A percentile compares a stretch with the other conserved stretches of the same genome.
Conservation (phyloP, 2,329 filamentous ascomycete species). For the Fusarium nelsonii region DNA sequence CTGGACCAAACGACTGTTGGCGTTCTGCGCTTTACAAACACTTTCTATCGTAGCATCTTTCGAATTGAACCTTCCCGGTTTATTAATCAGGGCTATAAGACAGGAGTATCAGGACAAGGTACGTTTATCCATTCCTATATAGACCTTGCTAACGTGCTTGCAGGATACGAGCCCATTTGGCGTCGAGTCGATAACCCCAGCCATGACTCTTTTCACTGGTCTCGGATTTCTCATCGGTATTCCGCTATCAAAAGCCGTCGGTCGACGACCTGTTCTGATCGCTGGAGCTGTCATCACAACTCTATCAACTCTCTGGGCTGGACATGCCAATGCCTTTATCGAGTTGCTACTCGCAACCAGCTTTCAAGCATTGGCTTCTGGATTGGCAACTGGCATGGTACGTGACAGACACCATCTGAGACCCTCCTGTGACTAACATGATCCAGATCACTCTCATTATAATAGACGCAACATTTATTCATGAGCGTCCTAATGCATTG, state of each 20-base stretch:
- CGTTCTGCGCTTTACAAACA: slow-evolving; percentile 17
- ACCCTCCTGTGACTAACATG: background rate
- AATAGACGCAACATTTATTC: slow-evolving; percentile 36
- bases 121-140: fast-evolving
- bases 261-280: slow-evolving; percentile 27
- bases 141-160: fast-evolving
- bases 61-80: slow-evolving; percentile 25
- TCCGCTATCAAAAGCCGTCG: slow-evolving; percentile 32
- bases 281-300: slow-evolving; percentile 3
- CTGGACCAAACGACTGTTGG: slow-evolving; percentile 13
- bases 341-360: slow-evolving; percentile 16
- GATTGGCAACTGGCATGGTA: slow-evolving; percentile 23
- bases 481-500: slow-evolving; percentile 31
- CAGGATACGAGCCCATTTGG: slow-evolving; percentile 17
- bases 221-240: slow-evolving; percentile 22
- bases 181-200: slow-evolving; percentile 4
- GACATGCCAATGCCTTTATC: background rate
- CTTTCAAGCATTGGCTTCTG: slow-evolving; percentile 25
- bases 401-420: fast-evolving
- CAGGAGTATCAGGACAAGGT: slow-evolving; percentile 22
- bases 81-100: background rate
- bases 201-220: slow-evolving; percentile 33
- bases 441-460: slow-evolving; percentile 19
- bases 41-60: slow-evolving; percentile 23
- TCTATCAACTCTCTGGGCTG: slow-evolving; percentile 27